Evolutionary conservation across 2,329 filamentous ascomycete species (phyloP), one percentile per base, ranked within the genome.

Genomic region (Fusarium equiseti): DNA sequence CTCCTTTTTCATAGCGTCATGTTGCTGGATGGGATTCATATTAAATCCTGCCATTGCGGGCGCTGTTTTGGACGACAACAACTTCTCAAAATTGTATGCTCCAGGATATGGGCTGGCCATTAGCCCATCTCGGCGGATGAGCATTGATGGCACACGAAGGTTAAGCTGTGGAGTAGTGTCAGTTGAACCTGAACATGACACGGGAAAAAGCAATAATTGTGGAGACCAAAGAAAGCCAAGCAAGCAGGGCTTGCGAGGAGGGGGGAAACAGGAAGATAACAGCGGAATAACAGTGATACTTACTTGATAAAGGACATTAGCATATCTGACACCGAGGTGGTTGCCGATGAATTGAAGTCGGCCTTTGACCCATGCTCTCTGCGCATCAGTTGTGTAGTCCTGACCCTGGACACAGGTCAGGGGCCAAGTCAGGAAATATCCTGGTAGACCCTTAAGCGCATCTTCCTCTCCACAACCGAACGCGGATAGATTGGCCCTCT

Each of bases 121-220:
- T 12, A 87, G 76, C 7, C 82, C 82, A 72, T 89, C 87, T 38
- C 84, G 80, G 29, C 82, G 83, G 75, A 90, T 89, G 66, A 89
- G 82, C 88, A 90, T 90, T 1, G 87, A 89, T 4, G 89, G 88
- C 20, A 89, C 82, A 26, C 88, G 86, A 55, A 90, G 77, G 74
- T 87, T 83, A 55, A 89, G 81, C 87, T 89, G 53, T 54, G 56
- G 63, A 59, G 29, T 61, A 43, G n/a, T 51, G 22, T 52, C 48
- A 44, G 48, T 66, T n/a, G 66, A 61, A 32, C 48, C 42, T 59
- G 56, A 56, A 64, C 24, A 54, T 56, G 58, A 68, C 52, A 66
- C 63, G 42, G 35, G 46, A 61, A 72, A 61, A 71, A 59, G 56
- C 15, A 51, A 50, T 26, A 55, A 62, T 44, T 56, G 27, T 55